phyloP scores from a whole-genome alignment of 2,329 filamentous ascomycete genomes.

The Echinosphaeria canescens region DNA sequence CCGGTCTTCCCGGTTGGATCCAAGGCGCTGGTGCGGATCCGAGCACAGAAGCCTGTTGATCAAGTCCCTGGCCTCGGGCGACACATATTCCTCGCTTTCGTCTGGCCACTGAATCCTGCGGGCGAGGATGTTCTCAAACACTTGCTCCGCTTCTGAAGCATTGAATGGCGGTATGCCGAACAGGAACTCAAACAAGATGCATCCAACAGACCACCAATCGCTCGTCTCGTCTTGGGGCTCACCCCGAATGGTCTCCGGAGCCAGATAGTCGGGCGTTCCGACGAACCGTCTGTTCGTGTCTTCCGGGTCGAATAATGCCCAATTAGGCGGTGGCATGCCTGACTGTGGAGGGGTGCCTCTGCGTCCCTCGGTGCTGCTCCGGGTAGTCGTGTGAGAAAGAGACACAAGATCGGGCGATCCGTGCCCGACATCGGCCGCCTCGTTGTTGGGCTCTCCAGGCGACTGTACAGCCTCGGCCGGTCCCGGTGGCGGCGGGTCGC shows the following conservation, averaged over 20 bases:
- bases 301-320: slow-evolving; percentile 87
- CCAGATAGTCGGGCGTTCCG: slow-evolving; percentile 90
- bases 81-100: slow-evolving; percentile 58
- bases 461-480: slow-evolving; percentile 25
- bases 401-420: slow-evolving; percentile 52
- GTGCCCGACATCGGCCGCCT: slow-evolving; percentile 45
- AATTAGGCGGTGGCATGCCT: slow-evolving; percentile 67
- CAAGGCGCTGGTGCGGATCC: slow-evolving; percentile 62
- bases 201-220: slow-evolving; percentile 99
- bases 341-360: slow-evolving; percentile 40
- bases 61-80: slow-evolving; percentile 75
- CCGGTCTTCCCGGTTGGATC: slow-evolving; percentile 68
- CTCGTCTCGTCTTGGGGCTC: slow-evolving; percentile 93
- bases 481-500: slow-evolving; percentile 27
- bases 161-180: slow-evolving; percentile 92
- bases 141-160: slow-evolving; percentile 69
- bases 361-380: slow-evolving; percentile 22
- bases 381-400: slow-evolving; percentile 8
- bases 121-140: slow-evolving; percentile 90
- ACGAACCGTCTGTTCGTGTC: slow-evolving; percentile 88
- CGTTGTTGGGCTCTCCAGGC: slow-evolving; percentile 14
- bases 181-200: slow-evolving; percentile 91
- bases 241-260: slow-evolving; percentile 90
- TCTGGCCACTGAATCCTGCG: slow-evolving; percentile 87
- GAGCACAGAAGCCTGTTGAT: slow-evolving; percentile 83